Evolutionary conservation across 2,329 filamentous ascomycete species (phyloP).

Genomic region (Aureobasidium sp.): DNA sequence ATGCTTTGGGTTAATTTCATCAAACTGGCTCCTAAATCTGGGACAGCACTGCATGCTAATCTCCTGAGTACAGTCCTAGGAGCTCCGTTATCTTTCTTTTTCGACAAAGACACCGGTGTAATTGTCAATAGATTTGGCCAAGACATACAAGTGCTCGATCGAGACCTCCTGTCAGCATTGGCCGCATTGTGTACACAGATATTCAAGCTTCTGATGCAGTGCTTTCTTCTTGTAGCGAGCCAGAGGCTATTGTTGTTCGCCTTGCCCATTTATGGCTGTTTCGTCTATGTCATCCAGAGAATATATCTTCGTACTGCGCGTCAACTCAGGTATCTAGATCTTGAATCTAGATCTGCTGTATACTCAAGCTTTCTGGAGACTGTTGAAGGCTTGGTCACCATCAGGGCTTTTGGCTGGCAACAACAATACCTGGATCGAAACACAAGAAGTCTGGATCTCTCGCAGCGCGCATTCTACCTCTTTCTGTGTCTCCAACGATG

Average conservation of each 20-base stretch:
- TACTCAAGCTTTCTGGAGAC: slow-evolving; percentile 25
- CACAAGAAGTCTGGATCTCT: slow-evolving; percentile 32
- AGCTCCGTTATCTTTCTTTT: slow-evolving; percentile 32
- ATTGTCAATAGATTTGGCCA: slow-evolving; percentile 40
- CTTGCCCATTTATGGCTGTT: slow-evolving; percentile 29
- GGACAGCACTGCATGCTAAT: slow-evolving; percentile 39
- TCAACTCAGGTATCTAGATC: slow-evolving; percentile 46
- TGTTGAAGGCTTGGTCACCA: slow-evolving; percentile 41
- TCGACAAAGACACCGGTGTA: slow-evolving; percentile 35
- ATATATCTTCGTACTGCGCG: slow-evolving; percentile 43
- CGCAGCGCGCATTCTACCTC: slow-evolving; percentile 40
- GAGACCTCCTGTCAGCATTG: slow-evolving; percentile 27
- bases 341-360: slow-evolving; percentile 45
- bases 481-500: slow-evolving; percentile 40
- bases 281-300: slow-evolving; percentile 30
- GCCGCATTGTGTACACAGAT: background rate
- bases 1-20: slow-evolving; percentile 42
- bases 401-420: slow-evolving; percentile 49
- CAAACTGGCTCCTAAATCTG: slow-evolving; percentile 46
- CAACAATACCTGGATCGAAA: slow-evolving; percentile 32
- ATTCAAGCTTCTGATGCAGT: slow-evolving; percentile 5
- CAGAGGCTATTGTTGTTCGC: slow-evolving; percentile 12
- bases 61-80: background rate
- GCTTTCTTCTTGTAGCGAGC: slow-evolving; percentile 26
- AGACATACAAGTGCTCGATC: slow-evolving; percentile 41